Percentiles rank a stretch among this genome's conserved stretches.
phyloP scores from a whole-genome alignment of 345 rosid genomes.

The Raphanus sativus region DNA sequence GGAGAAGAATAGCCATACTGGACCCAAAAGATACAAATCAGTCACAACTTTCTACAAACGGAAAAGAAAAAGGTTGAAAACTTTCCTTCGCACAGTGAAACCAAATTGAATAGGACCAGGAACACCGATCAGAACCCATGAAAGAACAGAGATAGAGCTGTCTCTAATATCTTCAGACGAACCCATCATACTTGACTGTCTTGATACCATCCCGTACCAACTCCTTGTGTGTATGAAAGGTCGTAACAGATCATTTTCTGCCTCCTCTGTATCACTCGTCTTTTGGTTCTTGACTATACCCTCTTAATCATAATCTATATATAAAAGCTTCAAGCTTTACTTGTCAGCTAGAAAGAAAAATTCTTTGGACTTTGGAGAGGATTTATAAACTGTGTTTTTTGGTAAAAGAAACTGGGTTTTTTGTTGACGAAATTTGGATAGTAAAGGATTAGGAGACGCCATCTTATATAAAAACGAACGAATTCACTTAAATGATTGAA shows the following conservation, averaged over 20 bases:
- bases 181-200: constrained; percentile 88
- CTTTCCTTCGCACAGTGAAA: constrained; percentile 63
- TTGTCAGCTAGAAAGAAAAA: too few species aligned
- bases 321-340: not conserved
- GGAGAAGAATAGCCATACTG: constrained; percentile 94
- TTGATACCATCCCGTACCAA: constrained; percentile 93
- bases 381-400: too few species aligned
- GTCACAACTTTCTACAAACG: constrained; percentile 9
- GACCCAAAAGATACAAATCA: not conserved
- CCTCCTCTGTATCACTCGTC: constrained; percentile 88
- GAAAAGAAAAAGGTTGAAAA: not conserved
- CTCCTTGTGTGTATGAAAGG: constrained; percentile 95
- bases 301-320: not conserved
- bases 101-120: constrained; percentile 98
- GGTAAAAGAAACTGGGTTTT: too few species aligned
- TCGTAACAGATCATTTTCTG: constrained; percentile 70
- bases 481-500: not conserved
- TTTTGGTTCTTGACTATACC: not conserved
- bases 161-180: constrained; percentile 82
- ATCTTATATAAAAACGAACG: not conserved
- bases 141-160: constrained; percentile 80
- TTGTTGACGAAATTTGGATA: not conserved
- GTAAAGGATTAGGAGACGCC: not conserved
- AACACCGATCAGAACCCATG: constrained; percentile 89
- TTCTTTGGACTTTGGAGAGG: not conserved